phyloP scores from a whole-genome alignment of 345 rosid genomes.

The Camelina laxa region DNA sequence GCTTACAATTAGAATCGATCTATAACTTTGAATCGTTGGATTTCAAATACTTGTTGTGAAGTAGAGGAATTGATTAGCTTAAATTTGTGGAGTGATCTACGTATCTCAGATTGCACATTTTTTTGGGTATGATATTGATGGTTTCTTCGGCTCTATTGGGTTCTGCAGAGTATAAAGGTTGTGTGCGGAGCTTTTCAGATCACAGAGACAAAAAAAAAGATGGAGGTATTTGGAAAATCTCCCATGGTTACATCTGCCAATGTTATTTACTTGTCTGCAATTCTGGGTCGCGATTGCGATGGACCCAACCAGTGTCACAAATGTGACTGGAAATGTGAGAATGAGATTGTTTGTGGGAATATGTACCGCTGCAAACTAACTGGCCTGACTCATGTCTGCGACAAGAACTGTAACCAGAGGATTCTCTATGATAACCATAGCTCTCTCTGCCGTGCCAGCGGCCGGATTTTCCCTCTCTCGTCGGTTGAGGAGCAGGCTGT shows the following conservation, averaged over 20 bases:
- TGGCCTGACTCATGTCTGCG: conserved; percentile 93
- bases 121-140: conserved; percentile 35
- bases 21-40: not conserved
- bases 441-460: conserved; percentile 90
- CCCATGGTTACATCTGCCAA: conserved; percentile 66
- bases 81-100: conserved; percentile 23
- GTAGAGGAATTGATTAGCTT: conserved; percentile 31
- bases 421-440: conserved; percentile 95
- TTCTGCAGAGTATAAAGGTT: conserved; percentile 44
- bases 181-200: conserved; percentile 41
- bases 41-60: conserved; percentile 16
- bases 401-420: conserved; percentile 99
- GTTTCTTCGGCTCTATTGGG: conserved; percentile 43
- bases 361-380: conserved; percentile 95
- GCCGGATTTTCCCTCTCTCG: conserved; percentile 78
- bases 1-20: not conserved
- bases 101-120: conserved; percentile 9
- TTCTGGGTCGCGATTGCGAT: conserved; percentile 81
- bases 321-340: conserved; percentile 92
- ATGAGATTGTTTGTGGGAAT: conserved; percentile 87
- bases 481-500: conserved; percentile 88
- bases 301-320: conserved; percentile 76
- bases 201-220: conserved; percentile 33
- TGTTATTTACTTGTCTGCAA: conserved; percentile 84
- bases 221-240: conserved; percentile 88